Evolutionary conservation across 108 stramenopile species (phyloP), one percentile per base, ranked within the genome.

Genomic region (Cyclotella baltica): DNA sequence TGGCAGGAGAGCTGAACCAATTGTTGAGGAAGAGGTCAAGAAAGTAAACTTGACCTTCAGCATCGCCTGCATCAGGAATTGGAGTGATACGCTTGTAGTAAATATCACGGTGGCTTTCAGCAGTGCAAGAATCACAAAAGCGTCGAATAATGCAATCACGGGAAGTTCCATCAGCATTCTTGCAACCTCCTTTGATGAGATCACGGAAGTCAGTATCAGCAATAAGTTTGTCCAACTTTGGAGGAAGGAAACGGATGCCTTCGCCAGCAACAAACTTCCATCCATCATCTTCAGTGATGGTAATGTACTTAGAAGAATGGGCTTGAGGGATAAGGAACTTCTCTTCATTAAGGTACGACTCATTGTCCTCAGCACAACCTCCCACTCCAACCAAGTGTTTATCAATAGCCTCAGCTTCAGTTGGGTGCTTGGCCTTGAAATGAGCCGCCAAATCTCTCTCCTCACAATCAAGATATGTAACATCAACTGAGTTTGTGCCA

Each of bases 21-120:
- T 78, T 36, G 48, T 79, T 82, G 80, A 79, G 62, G 57, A 82
- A 79, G 33, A 79, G 2, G 33, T 85, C 37, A 15, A 83, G 71
- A 37, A 79, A 53, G 58, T 82, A 67, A 33, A 78, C 30, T 22
- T 73, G 46, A 19, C 62, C 72, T 16, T 33, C 27, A 47, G 62
- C 70, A 16, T 25, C 31, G 20, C 72, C 64, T 1, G 40, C 16
- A 13, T 29, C 35, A 6, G 78, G 78, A 27, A 76, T 23, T 33
- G 46, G 9, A 10, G 77, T 74, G 11, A 74, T 33, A 30, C 85
- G 81, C 36, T 76, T 61, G 76, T 85, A 85, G 57, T 68, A 78
- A 35, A 85, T 82, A n/a, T 85, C 65, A 8, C 53, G 75, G 40
- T 84, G 83, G 11, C 55, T 48, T 22, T 53, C 52, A 20, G 19